Evolutionary conservation across 176 grass and related monocot genomes (phyloP), one percentile per base, ranked within the genome.

Genomic region (Ensete ventricosum): DNA sequence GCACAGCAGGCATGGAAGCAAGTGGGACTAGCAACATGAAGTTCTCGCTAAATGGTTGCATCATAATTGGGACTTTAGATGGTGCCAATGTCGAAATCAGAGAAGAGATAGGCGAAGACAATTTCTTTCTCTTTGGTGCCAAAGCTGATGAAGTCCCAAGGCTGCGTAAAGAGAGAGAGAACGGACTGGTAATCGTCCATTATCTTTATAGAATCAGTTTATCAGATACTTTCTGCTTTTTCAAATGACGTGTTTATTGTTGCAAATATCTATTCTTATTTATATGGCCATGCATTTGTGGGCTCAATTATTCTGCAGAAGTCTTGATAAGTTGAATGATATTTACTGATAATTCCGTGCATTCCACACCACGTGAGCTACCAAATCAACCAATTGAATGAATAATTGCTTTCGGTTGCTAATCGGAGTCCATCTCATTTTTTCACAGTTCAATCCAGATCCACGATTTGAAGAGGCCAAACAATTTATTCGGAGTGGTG

Each of bases 21-120:
- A 99, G 95, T 77, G 95, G 95, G 69, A 94, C 95, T 21, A 99
- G 95, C 80, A 99, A 99, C 74, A 99, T 99, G 95, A 99, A 99
- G 78, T 99, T 99, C 54, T 90, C 95, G 81, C 73, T 99, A 53
- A 99, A 99, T 81, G 95, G 95, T 62, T 94, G 95, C 0, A 72
- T 99, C 79, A 99, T 99, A 78, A 99, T 99, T 81, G 95, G 95
- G 52, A 99, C 91, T 52, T 86, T 99, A 51, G 95, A 99, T 79
- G 95, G 95, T 52, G 95, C 95, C 74, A 99, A 99, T 88, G 95
- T 99, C 66, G 95, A 99, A 80, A 99, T 99, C 59, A 91, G 96
- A 81, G 91, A 99, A 81, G 96, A 99, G 78, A 92, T 95, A 25
- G 96, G 91, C 55, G 84, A 94, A 67, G 86, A 94, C 2, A 99